phyloP scores from a whole-genome alignment of 2,329 filamentous ascomycete genomes.

The Cladorrhinum sp. region DNA sequence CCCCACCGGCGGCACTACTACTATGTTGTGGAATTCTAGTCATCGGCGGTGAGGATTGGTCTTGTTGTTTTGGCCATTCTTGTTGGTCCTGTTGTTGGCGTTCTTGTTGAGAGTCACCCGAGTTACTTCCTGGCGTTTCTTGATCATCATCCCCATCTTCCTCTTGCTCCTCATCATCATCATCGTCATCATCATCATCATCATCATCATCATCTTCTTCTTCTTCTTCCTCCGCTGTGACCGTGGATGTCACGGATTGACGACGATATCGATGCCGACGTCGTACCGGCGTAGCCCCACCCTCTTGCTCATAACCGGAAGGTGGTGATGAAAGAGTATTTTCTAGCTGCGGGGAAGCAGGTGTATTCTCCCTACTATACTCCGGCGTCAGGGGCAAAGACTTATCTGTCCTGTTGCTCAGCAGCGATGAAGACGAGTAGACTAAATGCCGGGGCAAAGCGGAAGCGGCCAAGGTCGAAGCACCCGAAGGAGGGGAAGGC shows the following conservation, averaged over 20 bases:
- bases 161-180: conserved; percentile 3
- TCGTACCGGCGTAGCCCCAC: neutral
- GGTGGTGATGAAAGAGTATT: neutral
- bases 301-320: neutral
- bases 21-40: conserved; percentile 6
- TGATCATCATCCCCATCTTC: neutral
- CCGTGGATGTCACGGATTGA: neutral
- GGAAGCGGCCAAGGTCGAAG: conserved; percentile 15
- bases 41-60: neutral
- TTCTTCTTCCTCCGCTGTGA: neutral
- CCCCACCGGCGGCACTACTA: too few relatives aligned
- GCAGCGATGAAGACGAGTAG: conserved; percentile 5
- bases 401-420: conserved; percentile 28
- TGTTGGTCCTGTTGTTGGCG: neutral
- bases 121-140: neutral
- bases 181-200: conserved; percentile 9
- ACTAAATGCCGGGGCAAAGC: conserved; percentile 18
- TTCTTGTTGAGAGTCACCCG: neutral
- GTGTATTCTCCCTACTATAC: conserved; percentile 27
- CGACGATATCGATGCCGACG: conserved; percentile 1
- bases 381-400: conserved; percentile 34
- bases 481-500: conserved; percentile 6
- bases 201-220: neutral
- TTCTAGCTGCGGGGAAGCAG: conserved; percentile 7
- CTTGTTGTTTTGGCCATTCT: neutral